Evolutionary conservation across 1,284 basidiomycete species (phyloP).

Genomic region (Ustilago hordei): DNA sequence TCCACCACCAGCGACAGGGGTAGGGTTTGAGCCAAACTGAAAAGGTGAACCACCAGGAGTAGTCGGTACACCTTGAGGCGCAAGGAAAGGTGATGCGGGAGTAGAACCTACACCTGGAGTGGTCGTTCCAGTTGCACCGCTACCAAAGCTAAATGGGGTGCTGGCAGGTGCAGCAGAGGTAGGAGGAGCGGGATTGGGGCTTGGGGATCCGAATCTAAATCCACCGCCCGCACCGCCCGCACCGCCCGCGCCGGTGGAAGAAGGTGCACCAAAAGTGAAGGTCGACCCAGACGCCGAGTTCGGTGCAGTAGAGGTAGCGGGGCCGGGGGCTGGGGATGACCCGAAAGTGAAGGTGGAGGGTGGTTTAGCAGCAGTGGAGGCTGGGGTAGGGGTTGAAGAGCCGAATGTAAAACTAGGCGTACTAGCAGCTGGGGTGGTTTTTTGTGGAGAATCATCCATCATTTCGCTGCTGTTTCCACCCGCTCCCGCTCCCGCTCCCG

Average conservation of each 20-base stretch:
- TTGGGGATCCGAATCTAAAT: slow-evolving; percentile 40
- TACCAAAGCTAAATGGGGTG: slow-evolving; percentile 32
- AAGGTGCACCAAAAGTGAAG: slow-evolving; percentile 30
- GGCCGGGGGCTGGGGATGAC: background rate
- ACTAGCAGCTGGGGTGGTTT: background rate
- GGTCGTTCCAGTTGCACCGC: slow-evolving; percentile 8
- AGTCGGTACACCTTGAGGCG: slow-evolving; percentile 20
- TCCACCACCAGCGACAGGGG: background rate
- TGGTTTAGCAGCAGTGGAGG: background rate
- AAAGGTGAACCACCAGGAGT: slow-evolving; percentile 34
- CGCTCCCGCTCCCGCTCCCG: slow-evolving; percentile 6
- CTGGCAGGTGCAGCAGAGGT: slow-evolving; percentile 9
- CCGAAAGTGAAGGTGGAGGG: slow-evolving; percentile 30
- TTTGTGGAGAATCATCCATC: slow-evolving; percentile 52
- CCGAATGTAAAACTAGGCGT: slow-evolving; percentile 35
- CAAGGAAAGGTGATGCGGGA: slow-evolving; percentile 32
- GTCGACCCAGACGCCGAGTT: background rate
- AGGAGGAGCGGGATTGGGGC: slow-evolving; percentile 27
- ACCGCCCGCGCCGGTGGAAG: background rate
- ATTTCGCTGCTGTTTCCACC: slow-evolving; percentile 14
- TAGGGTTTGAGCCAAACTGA: slow-evolving; percentile 11
- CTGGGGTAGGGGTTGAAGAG: slow-evolving; percentile 15
- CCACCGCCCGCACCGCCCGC: slow-evolving; percentile 9
- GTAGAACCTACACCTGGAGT: slow-evolving; percentile 28
- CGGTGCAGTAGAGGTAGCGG: slow-evolving; percentile 3